Conservation (phyloP, 1,139 yeast genomes). For the Saccharomycopsis phalli region DNA sequence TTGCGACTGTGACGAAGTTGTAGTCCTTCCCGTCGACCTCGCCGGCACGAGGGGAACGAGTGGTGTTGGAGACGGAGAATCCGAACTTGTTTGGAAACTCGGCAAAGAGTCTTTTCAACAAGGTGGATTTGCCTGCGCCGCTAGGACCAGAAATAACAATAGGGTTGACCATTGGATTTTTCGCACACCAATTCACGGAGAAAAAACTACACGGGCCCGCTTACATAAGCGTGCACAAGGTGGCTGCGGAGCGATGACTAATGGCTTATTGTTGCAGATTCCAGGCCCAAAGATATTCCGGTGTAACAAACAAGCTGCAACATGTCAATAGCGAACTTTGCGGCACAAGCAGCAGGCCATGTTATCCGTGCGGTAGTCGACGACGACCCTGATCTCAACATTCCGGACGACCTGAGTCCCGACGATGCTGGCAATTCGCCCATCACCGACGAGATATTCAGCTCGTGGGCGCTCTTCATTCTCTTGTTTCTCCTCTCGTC, state of each 20-base stretch:
- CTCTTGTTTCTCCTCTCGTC: constrained; percentile 70
- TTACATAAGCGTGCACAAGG: not conserved
- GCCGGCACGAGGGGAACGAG: constrained; percentile 86
- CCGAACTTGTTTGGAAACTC: constrained; percentile 89
- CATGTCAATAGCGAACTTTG: constrained; percentile 1
- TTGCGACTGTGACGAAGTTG: constrained; percentile 72
- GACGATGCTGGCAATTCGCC: constrained; percentile 59
- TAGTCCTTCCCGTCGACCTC: constrained; percentile 86
- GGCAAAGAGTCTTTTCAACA: constrained; percentile 78
- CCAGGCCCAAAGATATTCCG: no score
- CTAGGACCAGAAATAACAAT: constrained; percentile 96
- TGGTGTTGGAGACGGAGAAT: constrained; percentile 87
- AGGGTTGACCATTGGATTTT: constrained; percentile 58
- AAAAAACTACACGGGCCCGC: no score
- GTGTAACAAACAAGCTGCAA: no score
- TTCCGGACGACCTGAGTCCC: constrained; percentile 44
- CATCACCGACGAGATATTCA: constrained; percentile 89
- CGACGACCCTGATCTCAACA: constrained; percentile 42
- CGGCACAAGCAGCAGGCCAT: not conserved
- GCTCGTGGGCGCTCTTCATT: constrained; percentile 95
- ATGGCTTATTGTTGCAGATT: no score
- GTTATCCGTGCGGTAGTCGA: constrained; percentile 26
- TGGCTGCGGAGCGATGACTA: no score
- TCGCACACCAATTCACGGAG: no score
- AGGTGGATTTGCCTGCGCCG: constrained; percentile 93